Conservation (phyloP, 2,329 filamentous ascomycete species). For the Epichloe hybrida region DNA sequence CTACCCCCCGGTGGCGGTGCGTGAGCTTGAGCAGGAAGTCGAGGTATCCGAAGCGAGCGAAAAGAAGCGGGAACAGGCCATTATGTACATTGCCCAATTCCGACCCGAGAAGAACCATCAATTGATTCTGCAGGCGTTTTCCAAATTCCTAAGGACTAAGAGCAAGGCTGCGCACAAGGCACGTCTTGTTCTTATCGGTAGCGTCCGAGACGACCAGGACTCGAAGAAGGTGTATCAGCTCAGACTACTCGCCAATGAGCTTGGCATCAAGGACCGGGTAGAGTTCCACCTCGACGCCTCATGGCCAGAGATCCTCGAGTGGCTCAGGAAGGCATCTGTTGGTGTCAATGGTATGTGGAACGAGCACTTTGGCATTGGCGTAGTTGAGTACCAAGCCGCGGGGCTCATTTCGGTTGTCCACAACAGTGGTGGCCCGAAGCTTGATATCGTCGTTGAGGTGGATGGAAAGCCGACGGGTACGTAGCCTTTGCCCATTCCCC, state of each 20-base stretch:
- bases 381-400: constrained; percentile 95
- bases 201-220: constrained; percentile 74
- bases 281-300: constrained; percentile 82
- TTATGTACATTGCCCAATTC: constrained; percentile 95
- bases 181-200: constrained; percentile 74
- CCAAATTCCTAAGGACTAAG: constrained; percentile 51
- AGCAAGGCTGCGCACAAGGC: constrained; percentile 39
- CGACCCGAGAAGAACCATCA: constrained; percentile 94
- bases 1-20: constrained; percentile 90
- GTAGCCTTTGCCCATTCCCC: constrained; percentile 8
- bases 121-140: constrained; percentile 73
- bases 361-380: constrained; percentile 96
- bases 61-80: constrained; percentile 50
- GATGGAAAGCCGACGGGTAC: constrained; percentile 66
- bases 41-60: constrained; percentile 58
- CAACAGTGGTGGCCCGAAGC: constrained; percentile 79
- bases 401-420: constrained; percentile 89
- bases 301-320: constrained; percentile 75
- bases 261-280: constrained; percentile 71
- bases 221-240: constrained; percentile 78
- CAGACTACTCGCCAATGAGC: constrained; percentile 71
- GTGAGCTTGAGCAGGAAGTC: constrained; percentile 64
- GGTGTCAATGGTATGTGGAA: constrained; percentile 99
- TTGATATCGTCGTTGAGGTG: constrained; percentile 78
- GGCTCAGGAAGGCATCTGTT: constrained; percentile 62